Evolutionary conservation across 83 land plant species (phyloP).

Genomic region (Picea mariana): DNA sequence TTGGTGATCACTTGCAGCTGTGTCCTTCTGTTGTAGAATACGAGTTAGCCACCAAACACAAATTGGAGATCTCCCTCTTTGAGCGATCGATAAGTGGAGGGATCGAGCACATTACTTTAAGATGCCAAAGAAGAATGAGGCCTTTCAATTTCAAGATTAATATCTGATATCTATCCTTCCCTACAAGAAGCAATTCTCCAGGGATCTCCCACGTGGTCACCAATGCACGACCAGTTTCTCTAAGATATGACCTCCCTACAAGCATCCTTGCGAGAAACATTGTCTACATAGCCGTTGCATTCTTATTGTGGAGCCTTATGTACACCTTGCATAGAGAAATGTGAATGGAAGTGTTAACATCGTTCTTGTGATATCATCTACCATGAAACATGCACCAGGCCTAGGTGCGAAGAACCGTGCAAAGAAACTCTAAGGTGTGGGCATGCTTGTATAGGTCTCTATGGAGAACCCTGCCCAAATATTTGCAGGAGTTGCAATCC

Average conservation of each 20-base stretch:
- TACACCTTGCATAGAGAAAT: slow-evolving; percentile 21
- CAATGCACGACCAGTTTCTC: slow-evolving; percentile 16
- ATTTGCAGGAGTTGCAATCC: slow-evolving; percentile 22
- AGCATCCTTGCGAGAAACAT: slow-evolving; percentile 12
- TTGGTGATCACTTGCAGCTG: slow-evolving; percentile 20
- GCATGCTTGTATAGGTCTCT: not conserved
- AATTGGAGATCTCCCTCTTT: slow-evolving; percentile 20
- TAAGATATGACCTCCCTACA: slow-evolving; percentile 23
- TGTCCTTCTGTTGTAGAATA: slow-evolving; percentile 12
- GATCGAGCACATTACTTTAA: no score
- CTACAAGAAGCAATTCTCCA: slow-evolving; percentile 1
- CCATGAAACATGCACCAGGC: not conserved
- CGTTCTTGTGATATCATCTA: not conserved
- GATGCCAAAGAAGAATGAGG: no score
- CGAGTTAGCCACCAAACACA: not conserved
- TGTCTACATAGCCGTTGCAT: slow-evolving; percentile 25
- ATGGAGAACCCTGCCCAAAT: slow-evolving; percentile 32
- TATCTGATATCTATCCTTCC: not conserved
- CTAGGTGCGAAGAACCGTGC: not conserved
- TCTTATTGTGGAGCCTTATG: slow-evolving; percentile 12
- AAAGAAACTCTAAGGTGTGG: not conserved
- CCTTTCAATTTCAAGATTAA: not conserved
- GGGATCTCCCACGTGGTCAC: slow-evolving; percentile 25
- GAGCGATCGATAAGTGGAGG: not conserved
- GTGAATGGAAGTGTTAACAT: slow-evolving; percentile 18